phyloP scores from a whole-genome alignment of 2,329 filamentous ascomycete genomes.

The Coniella vitis region DNA sequence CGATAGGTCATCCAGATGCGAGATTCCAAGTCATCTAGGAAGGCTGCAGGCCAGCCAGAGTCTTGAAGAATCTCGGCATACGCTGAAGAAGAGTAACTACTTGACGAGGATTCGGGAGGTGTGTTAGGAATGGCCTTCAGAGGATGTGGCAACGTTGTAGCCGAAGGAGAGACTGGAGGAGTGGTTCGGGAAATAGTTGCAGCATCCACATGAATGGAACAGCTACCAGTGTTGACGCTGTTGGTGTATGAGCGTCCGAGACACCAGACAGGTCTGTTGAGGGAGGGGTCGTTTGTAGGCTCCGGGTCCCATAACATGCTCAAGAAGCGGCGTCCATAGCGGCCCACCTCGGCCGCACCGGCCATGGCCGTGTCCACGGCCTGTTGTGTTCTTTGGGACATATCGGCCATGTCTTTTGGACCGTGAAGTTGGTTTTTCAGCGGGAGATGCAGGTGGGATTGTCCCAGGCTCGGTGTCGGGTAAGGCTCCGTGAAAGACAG shows the following conservation, averaged over 20 bases:
- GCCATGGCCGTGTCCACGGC: constrained; percentile 34
- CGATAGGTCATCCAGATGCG: constrained; percentile 95
- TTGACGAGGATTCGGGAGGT: constrained; percentile 41
- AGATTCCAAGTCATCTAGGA: constrained; percentile 89
- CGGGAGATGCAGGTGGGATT: neutral
- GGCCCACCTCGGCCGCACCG: constrained; percentile 48
- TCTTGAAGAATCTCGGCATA: constrained; percentile 39
- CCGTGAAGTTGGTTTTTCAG: constrained; percentile 8
- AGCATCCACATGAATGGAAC: constrained; percentile 8
- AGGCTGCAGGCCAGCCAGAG: constrained; percentile 72
- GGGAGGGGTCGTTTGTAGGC: constrained; percentile 67
- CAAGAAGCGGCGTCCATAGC: constrained; percentile 71
- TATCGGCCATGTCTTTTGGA: constrained; percentile 12
- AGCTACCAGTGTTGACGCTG: constrained; percentile 16
- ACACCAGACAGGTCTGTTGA: constrained; percentile 75
- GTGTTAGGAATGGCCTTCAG: constrained; percentile 32
- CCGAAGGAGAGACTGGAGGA: constrained; percentile 13
- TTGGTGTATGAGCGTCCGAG: constrained; percentile 52
- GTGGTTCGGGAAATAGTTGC: constrained; percentile 14
- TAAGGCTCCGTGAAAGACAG: too few relatives aligned
- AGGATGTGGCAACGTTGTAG: constrained; percentile 3
- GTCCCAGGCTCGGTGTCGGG: neutral
- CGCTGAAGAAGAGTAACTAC: constrained; percentile 46
- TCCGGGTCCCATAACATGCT: constrained; percentile 91
- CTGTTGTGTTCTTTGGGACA: constrained; percentile 17